Evolutionary conservation across 108 stramenopile species (phyloP).

Genomic region (Pseudonitzschia delicatissima): DNA sequence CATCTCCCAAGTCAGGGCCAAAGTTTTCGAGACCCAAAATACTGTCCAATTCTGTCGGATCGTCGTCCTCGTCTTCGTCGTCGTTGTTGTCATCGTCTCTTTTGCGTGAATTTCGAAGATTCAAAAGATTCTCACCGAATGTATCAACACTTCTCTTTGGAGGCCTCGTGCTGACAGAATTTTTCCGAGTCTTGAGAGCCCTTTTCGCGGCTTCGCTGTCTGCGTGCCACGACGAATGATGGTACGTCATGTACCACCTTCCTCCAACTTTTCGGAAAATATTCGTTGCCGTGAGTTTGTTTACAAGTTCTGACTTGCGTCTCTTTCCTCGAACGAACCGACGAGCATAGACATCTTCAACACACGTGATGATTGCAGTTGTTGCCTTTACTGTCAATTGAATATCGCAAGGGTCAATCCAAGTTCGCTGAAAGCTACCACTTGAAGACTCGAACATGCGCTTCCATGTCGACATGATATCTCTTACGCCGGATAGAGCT

Average conservation of each 20-base stretch:
- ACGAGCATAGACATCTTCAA: constrained; percentile 73
- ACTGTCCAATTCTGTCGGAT: constrained; percentile 26
- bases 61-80: constrained; percentile 10
- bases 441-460: constrained; percentile 62
- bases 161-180: neutral
- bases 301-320: constrained; percentile 51
- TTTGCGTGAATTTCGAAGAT: neutral
- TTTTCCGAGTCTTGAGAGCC: constrained; percentile 36
- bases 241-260: constrained; percentile 78
- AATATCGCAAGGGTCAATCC: constrained; percentile 76
- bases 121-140: constrained; percentile 2
- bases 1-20: constrained; percentile 45
- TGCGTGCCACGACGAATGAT: constrained; percentile 83
- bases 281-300: constrained; percentile 76
- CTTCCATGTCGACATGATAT: constrained; percentile 62
- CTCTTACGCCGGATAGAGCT: constrained; percentile 55
- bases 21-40: constrained; percentile 44
- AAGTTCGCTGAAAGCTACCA: constrained; percentile 44
- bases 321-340: constrained; percentile 54
- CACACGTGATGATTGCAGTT: constrained; percentile 78
- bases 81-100: neutral
- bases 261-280: constrained; percentile 79
- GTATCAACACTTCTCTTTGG: neutral
- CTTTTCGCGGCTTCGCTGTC: constrained; percentile 66
- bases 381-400: constrained; percentile 63